Base-by-base conservation (phyloP, 805 yeast species). In the Starmerella cellae region DNA sequence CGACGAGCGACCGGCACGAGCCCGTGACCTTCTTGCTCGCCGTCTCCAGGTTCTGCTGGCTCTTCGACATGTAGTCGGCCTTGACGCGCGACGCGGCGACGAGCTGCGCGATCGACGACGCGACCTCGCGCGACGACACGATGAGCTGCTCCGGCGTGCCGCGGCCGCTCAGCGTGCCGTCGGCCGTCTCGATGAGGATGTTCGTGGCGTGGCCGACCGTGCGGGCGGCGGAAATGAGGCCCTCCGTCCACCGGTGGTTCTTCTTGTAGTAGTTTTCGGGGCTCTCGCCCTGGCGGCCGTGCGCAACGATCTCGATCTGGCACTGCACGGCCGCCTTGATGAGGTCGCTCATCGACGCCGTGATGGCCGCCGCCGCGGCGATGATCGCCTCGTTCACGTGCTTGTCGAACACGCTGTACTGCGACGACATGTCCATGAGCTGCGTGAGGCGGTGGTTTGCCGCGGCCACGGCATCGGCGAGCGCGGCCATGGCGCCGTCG, bases 191-290 rank as follows among this genome's bases (percentile, higher is more conserved):
- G 46, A 84, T 84, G 49, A 84, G 68, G n/a, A 79, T 65, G 54
- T 77, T 79, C 2, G 95, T 85, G 1, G 94, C 74, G 2, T 74
- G 73, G 2, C 93, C 94, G 31, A 84, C 91, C 1, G 88, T 77
- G 53, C 79, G 78, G 1, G 94, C 83, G 16, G 95, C 95, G 46
- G 93, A 80, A 24, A 84, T 77, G 44, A 84, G 74, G 19, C 95
- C 95, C 61, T 85, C 94, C 0, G 95, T 82, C 95, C 95, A 84
- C 54, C 88, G 71, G 60, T 77, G 84, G 59, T 84, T 81, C 61
- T 82, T 83, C 59, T 79, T 81, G 63, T 85, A 85, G 59, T 79
- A 84, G 35, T 80, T 81, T 13, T 84, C 74, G 44, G 75, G 68
- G 1, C 82, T 67, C 37, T 70, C 74, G 0, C 75, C 60, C 3